A percentile compares a stretch with the other conserved stretches of the same genome.
These are phyloP conservation scores for Leptographium flavum DNA, from an alignment of 2,329 filamentous ascomycete genomes.

Conservation along the genomic window DNA sequence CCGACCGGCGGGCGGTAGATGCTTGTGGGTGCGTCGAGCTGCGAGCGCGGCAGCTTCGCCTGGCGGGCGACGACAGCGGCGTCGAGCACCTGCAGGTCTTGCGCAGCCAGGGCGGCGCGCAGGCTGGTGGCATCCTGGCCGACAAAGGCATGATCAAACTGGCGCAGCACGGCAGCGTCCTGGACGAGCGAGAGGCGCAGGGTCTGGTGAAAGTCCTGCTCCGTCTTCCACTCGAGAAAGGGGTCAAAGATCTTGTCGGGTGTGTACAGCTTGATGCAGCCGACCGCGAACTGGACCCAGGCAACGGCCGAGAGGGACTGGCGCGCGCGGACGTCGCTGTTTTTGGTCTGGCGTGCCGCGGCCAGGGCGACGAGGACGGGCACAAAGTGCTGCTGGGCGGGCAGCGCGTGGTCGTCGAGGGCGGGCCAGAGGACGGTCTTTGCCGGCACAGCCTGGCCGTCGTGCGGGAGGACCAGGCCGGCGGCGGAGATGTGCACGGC, in stretches of 20 bases:
- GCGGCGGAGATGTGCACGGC: neutral
- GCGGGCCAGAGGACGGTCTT: slow-evolving; percentile 4
- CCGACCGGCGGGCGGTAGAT: slow-evolving; percentile 10
- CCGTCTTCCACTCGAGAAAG: slow-evolving; percentile 48
- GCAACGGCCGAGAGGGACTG: slow-evolving; percentile 37
- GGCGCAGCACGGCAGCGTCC: slow-evolving; percentile 44
- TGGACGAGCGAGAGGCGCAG: slow-evolving; percentile 38
- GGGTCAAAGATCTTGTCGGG: slow-evolving; percentile 83
- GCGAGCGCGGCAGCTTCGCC: slow-evolving; percentile 1
- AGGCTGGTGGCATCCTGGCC: slow-evolving; percentile 50
- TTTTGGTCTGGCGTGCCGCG: slow-evolving; percentile 17
- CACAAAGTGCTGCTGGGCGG: slow-evolving; percentile 27
- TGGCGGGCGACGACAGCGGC: neutral
- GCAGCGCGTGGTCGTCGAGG: neutral
- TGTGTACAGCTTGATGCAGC: slow-evolving; percentile 65
- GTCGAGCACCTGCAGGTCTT: slow-evolving; percentile 33
- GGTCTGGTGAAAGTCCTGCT: slow-evolving; percentile 42
- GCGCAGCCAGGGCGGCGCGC: slow-evolving; percentile 46
- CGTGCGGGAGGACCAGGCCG: slow-evolving; percentile 1
- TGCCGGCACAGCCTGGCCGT: neutral
- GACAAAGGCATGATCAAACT: slow-evolving; percentile 54
- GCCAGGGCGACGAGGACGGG: slow-evolving; percentile 31
- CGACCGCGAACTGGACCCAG: slow-evolving; percentile 64
- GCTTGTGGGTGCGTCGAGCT: neutral
- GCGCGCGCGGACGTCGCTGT: slow-evolving; percentile 10